These are phyloP conservation scores for Peziza echinospora DNA, from an alignment of 495 filamentous ascomycete genomes.

Conservation along the genomic window DNA sequence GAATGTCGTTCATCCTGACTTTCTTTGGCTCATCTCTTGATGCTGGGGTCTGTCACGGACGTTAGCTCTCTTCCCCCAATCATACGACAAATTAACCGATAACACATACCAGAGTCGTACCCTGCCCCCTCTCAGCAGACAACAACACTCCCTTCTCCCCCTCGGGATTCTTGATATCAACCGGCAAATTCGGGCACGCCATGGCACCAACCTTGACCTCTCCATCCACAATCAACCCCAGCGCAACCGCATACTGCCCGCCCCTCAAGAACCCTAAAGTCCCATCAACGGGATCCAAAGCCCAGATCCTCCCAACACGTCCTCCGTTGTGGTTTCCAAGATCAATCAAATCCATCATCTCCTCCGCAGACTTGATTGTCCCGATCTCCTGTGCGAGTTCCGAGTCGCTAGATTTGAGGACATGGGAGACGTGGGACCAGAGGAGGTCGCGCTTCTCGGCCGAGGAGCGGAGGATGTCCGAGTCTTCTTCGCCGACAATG, in stretches of 20 bases:
- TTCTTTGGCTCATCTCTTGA: too few relatives aligned
- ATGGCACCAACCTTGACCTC: slow-evolving; percentile 85
- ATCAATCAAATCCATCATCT: slow-evolving; percentile 75
- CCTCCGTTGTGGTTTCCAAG: slow-evolving; percentile 63
- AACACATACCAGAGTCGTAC: slow-evolving; percentile 34
- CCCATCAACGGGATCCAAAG: slow-evolving; percentile 90
- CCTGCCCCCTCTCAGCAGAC: slow-evolving; percentile 51
- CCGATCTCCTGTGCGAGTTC: slow-evolving; percentile 39
- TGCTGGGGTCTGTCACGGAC: slow-evolving; percentile 18
- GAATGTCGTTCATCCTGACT: slow-evolving; percentile 56
- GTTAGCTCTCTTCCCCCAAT: not conserved
- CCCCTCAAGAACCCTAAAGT: slow-evolving; percentile 92
- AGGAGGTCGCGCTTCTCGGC: slow-evolving; percentile 43
- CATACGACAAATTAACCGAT: not conserved
- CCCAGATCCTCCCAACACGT: slow-evolving; percentile 62
- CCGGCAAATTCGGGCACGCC: slow-evolving; percentile 80
- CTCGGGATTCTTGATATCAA: slow-evolving; percentile 48
- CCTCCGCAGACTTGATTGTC: slow-evolving; percentile 39
- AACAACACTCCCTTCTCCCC: slow-evolving; percentile 62
- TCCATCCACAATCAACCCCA: slow-evolving; percentile 81
- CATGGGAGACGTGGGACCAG: slow-evolving; percentile 56
- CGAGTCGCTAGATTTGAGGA: slow-evolving; percentile 63
- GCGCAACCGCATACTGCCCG: slow-evolving; percentile 92
- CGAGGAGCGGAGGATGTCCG: slow-evolving; percentile 50
- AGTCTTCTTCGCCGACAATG: slow-evolving; percentile 90